Percentiles rank a stretch among this genome's conserved stretches.
Conservation (phyloP, 129 eudicot species). For the Helianthus annuus region HanXRQr2.0-SUNRISE NC_035448.2:18807325-18807824, state of each 20-base stretch:
- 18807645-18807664: slow-evolving; percentile 44
- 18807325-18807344: not conserved
- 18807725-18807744: slow-evolving; percentile 42
- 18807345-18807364: not conserved
- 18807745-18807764: slow-evolving; percentile 10
- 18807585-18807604: not conserved
- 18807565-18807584: not conserved
- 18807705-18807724: slow-evolving; percentile 83
- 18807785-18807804: not conserved
- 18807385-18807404: not conserved
- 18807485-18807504: slow-evolving; percentile 60
- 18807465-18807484: slow-evolving; percentile 42
- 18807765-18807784: slow-evolving; percentile 26
- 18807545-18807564: slow-evolving; percentile 37
- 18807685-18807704: slow-evolving; percentile 55
- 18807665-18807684: slow-evolving; percentile 50
- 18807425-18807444: not conserved
- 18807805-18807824: not conserved
- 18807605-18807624: slow-evolving; percentile 1
- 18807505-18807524: slow-evolving; percentile 42
- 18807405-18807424: not conserved
- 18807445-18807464: slow-evolving; percentile 34
- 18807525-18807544: slow-evolving; percentile 57
- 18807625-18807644: slow-evolving; percentile 53
- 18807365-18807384: not conserved